Base-by-base conservation (phyloP, 345 rosid species). In the Moricandia moricandioides region DNA sequence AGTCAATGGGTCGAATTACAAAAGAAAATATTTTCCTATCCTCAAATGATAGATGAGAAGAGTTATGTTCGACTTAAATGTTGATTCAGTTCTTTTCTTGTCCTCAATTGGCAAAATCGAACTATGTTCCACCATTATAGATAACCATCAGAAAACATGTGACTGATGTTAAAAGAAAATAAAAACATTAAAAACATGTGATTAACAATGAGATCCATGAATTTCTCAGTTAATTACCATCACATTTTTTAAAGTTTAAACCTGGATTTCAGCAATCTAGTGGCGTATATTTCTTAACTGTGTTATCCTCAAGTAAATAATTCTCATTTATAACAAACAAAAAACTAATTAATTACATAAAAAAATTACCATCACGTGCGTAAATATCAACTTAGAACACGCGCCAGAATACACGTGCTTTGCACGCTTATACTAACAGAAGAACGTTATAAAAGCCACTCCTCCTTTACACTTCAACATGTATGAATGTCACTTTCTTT, bases 241-340 rank as follows among this genome's bases (percentile, higher is more conserved):
- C n/a, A 61, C 33, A 2, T 55, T 8, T 7, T 26, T 7, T 21
- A 8, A 31, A 37, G 21, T 54, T 52, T 3, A 17, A 62, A 52
- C 29, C 74, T 69, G 29, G 64, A 54, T 29, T 76, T 69, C 39
- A 69, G 79, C 59, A 76, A 69, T 55, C 66, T 77, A 70, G 72
- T 77, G 76, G 80, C 71, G 76, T 34, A 57, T 0, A 70, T 43
- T 8, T 31, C 75, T 69, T 43, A 70, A 76, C 80, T 4, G 7
- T 70, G 33, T 18, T 21, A 52, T 57, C 74, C 69, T 69, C 1
- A 61, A 54, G 16, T n/a, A 34, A n/a, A 18, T 4, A 8, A 7
- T 43, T 12, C 5, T 27, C 12, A 29, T 47, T 33, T 33, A 33
- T 7, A 7, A 24, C 21, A 29, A 29, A 7, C 11, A 1, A 0